A percentile compares a stretch with the other conserved stretches of the same genome.
Conservation (phyloP, 1,284 basidiomycete species). For the Tilletia indica region DNA sequence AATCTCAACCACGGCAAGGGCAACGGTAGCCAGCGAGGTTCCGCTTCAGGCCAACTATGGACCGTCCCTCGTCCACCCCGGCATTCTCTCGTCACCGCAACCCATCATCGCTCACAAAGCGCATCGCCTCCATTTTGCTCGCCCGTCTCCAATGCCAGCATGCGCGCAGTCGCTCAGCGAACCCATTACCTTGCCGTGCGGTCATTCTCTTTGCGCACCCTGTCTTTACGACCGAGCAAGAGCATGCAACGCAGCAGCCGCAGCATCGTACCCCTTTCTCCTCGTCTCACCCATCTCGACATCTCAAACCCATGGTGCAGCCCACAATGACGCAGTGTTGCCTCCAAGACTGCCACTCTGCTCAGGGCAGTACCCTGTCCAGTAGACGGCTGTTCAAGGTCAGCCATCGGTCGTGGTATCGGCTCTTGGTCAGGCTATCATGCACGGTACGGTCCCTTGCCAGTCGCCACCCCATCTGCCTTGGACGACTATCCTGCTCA, state of each 20-base stretch:
- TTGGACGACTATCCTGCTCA: not conserved
- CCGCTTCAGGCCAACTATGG: not conserved
- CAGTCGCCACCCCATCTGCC: not conserved
- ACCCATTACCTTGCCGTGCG: slow-evolving; percentile 45
- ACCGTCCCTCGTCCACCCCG: not conserved
- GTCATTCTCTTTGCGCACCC: slow-evolving; percentile 43
- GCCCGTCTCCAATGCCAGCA: slow-evolving; percentile 32
- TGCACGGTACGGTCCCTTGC: slow-evolving; percentile 21
- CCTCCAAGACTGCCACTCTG: slow-evolving; percentile 45
- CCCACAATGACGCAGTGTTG: slow-evolving; percentile 32
- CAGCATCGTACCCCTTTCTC: slow-evolving; percentile 24
- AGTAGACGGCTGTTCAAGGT: slow-evolving; percentile 36
- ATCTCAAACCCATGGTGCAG: slow-evolving; percentile 21
- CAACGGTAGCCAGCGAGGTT: too few relatives aligned
- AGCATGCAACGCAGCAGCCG: slow-evolving; percentile 16
- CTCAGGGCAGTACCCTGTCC: slow-evolving; percentile 41
- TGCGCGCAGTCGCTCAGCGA: slow-evolving; percentile 36
- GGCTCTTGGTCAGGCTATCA: slow-evolving; percentile 43
- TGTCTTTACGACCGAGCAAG: slow-evolving; percentile 24
- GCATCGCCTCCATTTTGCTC: slow-evolving; percentile 24
- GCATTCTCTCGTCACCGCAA: not conserved
- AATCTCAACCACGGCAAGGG: too few relatives aligned
- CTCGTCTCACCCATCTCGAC: not conserved
- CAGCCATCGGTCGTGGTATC: slow-evolving; percentile 44
- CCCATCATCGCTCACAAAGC: not conserved